Evolutionary conservation across 257 asterid genomes (phyloP).

Genomic region (Plantago ovata): DNA sequence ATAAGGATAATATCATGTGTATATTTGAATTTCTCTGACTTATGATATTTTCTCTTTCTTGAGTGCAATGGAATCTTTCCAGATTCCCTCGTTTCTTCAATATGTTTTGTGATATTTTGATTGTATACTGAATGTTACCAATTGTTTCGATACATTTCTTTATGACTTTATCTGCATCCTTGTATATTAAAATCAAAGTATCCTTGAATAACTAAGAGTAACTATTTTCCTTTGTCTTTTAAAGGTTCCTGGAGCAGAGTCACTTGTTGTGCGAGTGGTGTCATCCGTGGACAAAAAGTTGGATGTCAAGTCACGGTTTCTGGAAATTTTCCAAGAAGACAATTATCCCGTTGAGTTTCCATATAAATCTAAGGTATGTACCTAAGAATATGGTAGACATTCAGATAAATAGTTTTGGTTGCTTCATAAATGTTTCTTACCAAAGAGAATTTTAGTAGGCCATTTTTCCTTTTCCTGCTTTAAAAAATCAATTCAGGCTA

Average conservation of each 20-base stretch:
- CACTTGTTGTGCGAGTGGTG: slow-evolving; percentile 93
- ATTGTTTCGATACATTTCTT: background rate
- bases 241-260: slow-evolving; percentile 93
- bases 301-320: slow-evolving; percentile 91
- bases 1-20: no score
- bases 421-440: no score
- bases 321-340: slow-evolving; percentile 90
- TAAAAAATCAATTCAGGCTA: no score
- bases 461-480: no score
- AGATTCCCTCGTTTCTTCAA: background rate
- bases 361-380: slow-evolving; percentile 84
- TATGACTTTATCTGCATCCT: background rate
- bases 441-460: no score
- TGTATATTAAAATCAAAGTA: slow-evolving; percentile 4
- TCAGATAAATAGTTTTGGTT: no score
- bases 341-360: slow-evolving; percentile 80
- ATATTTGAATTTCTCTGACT: no score
- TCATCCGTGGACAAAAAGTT: slow-evolving; percentile 97
- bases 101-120: background rate
- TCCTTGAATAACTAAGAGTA: slow-evolving; percentile 9
- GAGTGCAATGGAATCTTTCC: no score
- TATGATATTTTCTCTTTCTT: background rate
- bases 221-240: slow-evolving; percentile 17
- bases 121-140: background rate
- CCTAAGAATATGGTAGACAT: background rate